phyloP scores from a whole-genome alignment of 176 grass and related monocot genomes.

The Puccinellia tenuiflora region DNA sequence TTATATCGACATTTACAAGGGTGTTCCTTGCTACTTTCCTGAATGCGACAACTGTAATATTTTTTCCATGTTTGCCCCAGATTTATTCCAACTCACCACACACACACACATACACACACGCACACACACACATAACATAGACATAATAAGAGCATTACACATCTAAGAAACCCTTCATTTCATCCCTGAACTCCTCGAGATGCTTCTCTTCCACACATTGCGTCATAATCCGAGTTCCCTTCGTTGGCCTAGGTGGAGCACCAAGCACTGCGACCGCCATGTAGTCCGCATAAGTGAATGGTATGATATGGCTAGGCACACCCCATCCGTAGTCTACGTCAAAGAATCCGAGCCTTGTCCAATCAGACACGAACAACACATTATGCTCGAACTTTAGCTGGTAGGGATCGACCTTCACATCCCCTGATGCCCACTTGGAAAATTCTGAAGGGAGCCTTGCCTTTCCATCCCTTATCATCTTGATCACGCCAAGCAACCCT shows the following conservation, averaged over 20 bases:
- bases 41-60: neutral
- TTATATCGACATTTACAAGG: neutral
- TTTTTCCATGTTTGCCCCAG: neutral
- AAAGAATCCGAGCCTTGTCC: conserved; percentile 59
- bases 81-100: neutral
- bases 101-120: neutral
- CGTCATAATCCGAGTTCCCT: conserved; percentile 67
- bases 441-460: conserved; percentile 38
- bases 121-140: neutral
- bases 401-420: conserved; percentile 51
- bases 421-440: conserved; percentile 28
- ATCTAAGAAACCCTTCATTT: conserved; percentile 55
- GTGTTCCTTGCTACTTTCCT: neutral
- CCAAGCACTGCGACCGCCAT: conserved; percentile 65
- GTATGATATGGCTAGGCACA: conserved; percentile 44
- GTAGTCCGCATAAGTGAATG: conserved; percentile 53
- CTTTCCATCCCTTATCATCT: conserved; percentile 62
- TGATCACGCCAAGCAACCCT: conserved; percentile 37
- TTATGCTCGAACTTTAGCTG: conserved; percentile 39
- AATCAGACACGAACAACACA: conserved; percentile 68
- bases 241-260: conserved; percentile 30
- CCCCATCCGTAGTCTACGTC: conserved; percentile 74
- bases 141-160: neutral
- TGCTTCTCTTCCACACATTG: conserved; percentile 48
- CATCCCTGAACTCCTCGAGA: conserved; percentile 31